phyloP scores from a whole-genome alignment of 495 filamentous ascomycete genomes.

The Barbatosphaeria neglecta region DNA sequence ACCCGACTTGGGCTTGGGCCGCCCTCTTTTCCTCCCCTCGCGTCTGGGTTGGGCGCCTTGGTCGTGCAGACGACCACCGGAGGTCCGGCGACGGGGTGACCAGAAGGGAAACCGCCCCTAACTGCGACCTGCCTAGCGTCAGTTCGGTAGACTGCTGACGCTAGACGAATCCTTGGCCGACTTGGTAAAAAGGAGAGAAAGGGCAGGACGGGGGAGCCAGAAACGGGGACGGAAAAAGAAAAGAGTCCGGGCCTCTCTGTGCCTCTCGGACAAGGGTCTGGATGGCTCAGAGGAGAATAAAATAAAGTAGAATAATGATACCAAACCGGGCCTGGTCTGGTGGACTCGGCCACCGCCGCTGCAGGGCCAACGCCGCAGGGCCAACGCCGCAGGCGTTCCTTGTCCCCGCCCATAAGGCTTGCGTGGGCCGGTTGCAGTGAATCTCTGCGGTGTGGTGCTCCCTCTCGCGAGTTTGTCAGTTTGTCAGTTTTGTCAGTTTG shows the following conservation, averaged over 20 bases:
- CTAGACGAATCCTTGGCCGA: neutral
- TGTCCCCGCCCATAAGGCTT: no score
- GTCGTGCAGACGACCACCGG: neutral
- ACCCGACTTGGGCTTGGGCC: neutral
- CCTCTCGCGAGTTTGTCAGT: neutral
- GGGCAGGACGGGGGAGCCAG: no score
- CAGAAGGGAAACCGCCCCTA: neutral
- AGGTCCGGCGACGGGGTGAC: slow-evolving; percentile 1
- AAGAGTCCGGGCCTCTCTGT: neutral
- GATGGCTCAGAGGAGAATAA: neutral
- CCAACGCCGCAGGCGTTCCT: no score
- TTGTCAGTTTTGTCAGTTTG: neutral
- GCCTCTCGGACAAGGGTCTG: no score
- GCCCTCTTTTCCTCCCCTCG: neutral
- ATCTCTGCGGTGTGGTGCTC: no score
- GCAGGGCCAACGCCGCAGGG: no score
- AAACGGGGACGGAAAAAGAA: neutral
- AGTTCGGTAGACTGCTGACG: neutral
- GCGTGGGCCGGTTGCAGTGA: no score
- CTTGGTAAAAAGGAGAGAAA: neutral
- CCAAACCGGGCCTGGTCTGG: neutral
- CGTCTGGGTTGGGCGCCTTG: neutral
- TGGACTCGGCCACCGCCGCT: no score
- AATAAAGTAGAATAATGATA: neutral
- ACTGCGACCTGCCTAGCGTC: neutral